These are phyloP conservation scores for Tagetes patula DNA, from an alignment of 129 eudicot species.

Conservation along the genomic window DNA sequence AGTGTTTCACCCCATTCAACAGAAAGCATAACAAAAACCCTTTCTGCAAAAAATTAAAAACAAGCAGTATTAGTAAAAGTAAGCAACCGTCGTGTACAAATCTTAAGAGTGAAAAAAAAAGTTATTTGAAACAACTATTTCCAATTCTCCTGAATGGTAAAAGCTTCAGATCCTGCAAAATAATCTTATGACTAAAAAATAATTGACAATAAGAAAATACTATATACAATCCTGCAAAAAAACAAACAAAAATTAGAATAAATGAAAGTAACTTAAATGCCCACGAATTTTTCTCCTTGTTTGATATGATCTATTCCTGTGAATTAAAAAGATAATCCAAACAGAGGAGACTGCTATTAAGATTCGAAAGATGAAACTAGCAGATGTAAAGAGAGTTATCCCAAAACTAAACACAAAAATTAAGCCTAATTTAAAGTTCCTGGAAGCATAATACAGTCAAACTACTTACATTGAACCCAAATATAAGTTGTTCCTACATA, in stretches of 20 bases:
- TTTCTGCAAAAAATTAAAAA: conserved; percentile 15
- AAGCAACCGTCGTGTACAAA: conserved; percentile 5
- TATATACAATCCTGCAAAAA: conserved; percentile 36
- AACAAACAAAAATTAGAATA: conserved; percentile 6
- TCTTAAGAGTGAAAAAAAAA: conserved; percentile 18
- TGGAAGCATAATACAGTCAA: conserved; percentile 35
- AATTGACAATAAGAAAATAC: not conserved
- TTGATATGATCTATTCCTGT: conserved; percentile 37
- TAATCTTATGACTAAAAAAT: conserved; percentile 27
- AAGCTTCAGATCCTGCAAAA: conserved; percentile 63
- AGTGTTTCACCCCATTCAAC: no score
- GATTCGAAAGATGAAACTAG: conserved; percentile 14
- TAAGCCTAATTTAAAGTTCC: conserved; percentile 29
- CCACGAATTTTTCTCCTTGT: conserved; percentile 17
- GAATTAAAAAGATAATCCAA: conserved; percentile 32
- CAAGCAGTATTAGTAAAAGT: conserved; percentile 4
- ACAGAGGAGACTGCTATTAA: conserved; percentile 32
- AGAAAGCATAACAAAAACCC: conserved; percentile 10
- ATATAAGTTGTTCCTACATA: conserved; percentile 62
- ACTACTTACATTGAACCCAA: conserved; percentile 47
- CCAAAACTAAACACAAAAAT: conserved; percentile 10
- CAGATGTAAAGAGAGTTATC: not conserved
- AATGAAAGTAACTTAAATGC: conserved; percentile 8
- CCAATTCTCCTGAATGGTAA: conserved; percentile 46
- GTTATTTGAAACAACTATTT: conserved; percentile 23